Base-by-base conservation (phyloP, 495 filamentous ascomycete genomes). In the Trichocladium antarcticum region DNA sequence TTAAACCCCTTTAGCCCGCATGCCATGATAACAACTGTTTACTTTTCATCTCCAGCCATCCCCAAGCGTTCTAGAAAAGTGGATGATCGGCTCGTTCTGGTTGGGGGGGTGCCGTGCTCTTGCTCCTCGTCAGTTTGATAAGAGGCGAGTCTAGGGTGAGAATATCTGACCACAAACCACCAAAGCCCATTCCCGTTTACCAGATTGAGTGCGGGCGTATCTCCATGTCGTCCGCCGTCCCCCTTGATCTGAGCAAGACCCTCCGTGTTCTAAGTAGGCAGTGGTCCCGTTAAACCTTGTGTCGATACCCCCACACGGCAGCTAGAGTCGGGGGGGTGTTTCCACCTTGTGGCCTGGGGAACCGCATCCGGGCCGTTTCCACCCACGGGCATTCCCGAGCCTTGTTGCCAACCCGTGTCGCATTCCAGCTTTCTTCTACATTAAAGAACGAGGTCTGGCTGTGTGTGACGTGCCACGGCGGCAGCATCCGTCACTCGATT, bases 1-100 rank as follows among this genome's bases (percentile, higher is more conserved):
- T 68, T 69, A 67, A 69, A 70, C 66, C 59, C 51, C 56, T 72
- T 72, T 70, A 70, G 65, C 69, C 69, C 69, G 65, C 70, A 68
- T 68, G 35, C 47, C 40, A 43, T 47, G 27, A 45, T 36, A 22
- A 12, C 56, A 1, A 38, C 17, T 43, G 28, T 44, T 42, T 24
- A 43, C 45, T 39, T 45, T 28, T 53, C 36, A 42, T 60, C 47
- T 50, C 49, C 45, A 57, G 24, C 20, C 45, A 40, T 36, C 28
- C 35, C 32, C 21, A 42, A 53, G 58, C 45, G 54, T 56, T 67
- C 62, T 62, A 67, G 65, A 65, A 68, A 68, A 66, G 67, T 69
- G 62, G 67, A 62, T 66, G 56, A 58, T 56, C 67, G 68, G 68
- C 66, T 66, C 68, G 69, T 59, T 63, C 57, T 60, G 38, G 42